Evolutionary conservation across 768 basidiomycete species (phyloP).

Genomic region (Strobilomyces dryophilus): DNA sequence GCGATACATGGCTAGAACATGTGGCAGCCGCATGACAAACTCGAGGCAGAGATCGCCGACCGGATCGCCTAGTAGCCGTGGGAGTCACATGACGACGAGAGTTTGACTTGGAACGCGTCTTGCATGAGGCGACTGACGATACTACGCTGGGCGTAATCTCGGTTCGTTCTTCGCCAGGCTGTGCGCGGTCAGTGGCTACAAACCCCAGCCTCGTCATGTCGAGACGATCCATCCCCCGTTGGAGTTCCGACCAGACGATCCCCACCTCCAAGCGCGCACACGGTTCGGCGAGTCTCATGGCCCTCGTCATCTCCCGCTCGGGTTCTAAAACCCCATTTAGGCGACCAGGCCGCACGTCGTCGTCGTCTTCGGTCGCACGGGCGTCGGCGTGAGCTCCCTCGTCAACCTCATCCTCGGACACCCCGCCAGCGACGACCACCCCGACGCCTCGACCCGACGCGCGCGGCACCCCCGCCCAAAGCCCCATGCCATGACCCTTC

Average conservation of each 20-base stretch:
- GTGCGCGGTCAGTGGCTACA: too few relatives aligned
- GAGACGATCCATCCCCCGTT: background rate
- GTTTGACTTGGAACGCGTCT: too few relatives aligned
- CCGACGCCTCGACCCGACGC: conserved; percentile 5
- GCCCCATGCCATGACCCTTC: background rate
- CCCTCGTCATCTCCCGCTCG: background rate
- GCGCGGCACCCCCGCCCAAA: background rate
- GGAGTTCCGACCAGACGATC: background rate
- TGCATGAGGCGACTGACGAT: too few relatives aligned
- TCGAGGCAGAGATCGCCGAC: too few relatives aligned
- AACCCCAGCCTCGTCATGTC: too few relatives aligned
- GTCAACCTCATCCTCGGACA: conserved; percentile 24
- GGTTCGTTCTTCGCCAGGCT: too few relatives aligned
- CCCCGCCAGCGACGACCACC: conserved; percentile 12
- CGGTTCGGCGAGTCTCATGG: background rate
- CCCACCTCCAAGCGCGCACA: background rate
- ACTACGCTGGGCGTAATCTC: too few relatives aligned
- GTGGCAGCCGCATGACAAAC: too few relatives aligned
- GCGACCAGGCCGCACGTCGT: conserved; percentile 17
- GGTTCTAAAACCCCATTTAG: too few relatives aligned
- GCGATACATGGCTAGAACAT: too few relatives aligned
- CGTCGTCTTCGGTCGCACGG: conserved; percentile 27
- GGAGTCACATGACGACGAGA: too few relatives aligned
- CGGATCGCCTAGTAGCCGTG: too few relatives aligned
- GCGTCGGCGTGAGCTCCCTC: conserved; percentile 28